These are phyloP conservation scores for Albatrellus sp. DNA, from an alignment of 1,284 basidiomycete genomes.

Conservation along the genomic window DNA sequence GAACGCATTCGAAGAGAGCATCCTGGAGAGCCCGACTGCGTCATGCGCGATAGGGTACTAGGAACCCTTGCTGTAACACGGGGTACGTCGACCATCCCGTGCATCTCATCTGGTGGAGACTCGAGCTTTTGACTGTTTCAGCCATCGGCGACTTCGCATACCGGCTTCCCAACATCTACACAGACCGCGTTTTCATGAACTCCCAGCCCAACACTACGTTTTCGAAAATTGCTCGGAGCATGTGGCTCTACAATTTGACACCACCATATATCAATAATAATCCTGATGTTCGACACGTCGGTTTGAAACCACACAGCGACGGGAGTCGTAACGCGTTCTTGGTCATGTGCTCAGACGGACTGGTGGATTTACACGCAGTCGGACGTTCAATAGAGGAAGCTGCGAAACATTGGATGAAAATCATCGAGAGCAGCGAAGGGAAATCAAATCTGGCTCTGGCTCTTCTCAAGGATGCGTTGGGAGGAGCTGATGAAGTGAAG, in stretches of 20 bases:
- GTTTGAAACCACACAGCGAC: neutral
- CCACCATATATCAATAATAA: constrained; percentile 20
- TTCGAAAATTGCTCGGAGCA: constrained; percentile 10
- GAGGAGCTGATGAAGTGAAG: constrained; percentile 12
- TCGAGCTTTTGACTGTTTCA: constrained; percentile 8
- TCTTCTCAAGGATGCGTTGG: constrained; percentile 18
- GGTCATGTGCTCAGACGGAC: constrained; percentile 15
- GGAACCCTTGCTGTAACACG: constrained; percentile 24
- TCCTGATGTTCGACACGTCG: constrained; percentile 18
- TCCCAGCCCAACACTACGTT: constrained; percentile 15
- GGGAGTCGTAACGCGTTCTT: constrained; percentile 3
- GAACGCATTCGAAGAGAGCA: constrained; percentile 20
- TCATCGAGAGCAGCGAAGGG: neutral
- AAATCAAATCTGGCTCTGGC: constrained; percentile 14
- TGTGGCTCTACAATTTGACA: constrained; percentile 16
- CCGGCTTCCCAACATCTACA: constrained; percentile 22
- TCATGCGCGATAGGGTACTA: constrained; percentile 18
- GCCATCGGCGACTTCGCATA: constrained; percentile 25
- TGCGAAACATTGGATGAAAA: constrained; percentile 3
- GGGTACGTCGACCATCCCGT: constrained; percentile 13
- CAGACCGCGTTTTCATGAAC: constrained; percentile 20
- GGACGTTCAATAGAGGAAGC: neutral
- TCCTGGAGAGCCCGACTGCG: constrained; percentile 20
- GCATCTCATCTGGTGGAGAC: neutral
- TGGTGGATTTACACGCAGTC: constrained; percentile 12